A percentile compares a stretch with the other conserved stretches of the same genome.
Evolutionary conservation across 371 early-diverging fungal species (phyloP).

Genomic region (Basidiobolus meristosporus): DNA sequence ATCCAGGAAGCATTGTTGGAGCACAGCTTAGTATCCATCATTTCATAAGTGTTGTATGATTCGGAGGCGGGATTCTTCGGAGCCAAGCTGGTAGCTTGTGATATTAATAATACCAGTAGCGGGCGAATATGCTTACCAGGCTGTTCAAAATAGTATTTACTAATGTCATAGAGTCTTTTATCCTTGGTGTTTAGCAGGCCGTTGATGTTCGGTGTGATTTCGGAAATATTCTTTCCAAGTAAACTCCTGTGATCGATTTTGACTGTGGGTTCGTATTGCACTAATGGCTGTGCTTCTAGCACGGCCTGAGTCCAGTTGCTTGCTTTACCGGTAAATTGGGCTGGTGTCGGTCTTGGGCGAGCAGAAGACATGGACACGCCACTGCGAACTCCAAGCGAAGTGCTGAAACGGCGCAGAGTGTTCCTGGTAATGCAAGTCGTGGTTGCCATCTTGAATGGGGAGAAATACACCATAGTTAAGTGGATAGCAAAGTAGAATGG

Average conservation of each 20-base stretch:
- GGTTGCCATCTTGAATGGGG: no score
- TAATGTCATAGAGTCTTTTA: conserved; percentile 71
- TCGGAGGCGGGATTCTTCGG: conserved; percentile 16
- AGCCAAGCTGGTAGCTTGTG: conserved; percentile 63
- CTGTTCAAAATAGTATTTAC: conserved; percentile 72
- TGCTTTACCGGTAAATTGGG: neutral
- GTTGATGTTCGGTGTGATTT: conserved; percentile 73
- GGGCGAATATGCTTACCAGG: conserved; percentile 89
- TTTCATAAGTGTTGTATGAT: conserved; percentile 17
- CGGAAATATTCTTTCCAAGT: conserved; percentile 54
- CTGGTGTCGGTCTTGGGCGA: no score
- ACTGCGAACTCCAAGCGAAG: no score
- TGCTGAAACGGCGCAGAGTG: no score
- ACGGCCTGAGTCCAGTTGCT: conserved; percentile 6
- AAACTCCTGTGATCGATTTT: conserved; percentile 31
- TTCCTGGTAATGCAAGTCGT: no score
- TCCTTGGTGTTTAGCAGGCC: conserved; percentile 66
- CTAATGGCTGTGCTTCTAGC: conserved; percentile 3
- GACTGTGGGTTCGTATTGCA: conserved; percentile 12
- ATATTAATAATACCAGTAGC: conserved; percentile 69
- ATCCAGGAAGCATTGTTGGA: conserved; percentile 7
- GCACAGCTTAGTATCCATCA: conserved; percentile 24
- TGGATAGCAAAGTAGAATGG: no score
- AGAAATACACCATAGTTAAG: no score
- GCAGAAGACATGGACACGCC: no score